Evolutionary conservation across 768 basidiomycete species (phyloP), one percentile per base, ranked within the genome.

Genomic region (Pholiota molesta): DNA sequence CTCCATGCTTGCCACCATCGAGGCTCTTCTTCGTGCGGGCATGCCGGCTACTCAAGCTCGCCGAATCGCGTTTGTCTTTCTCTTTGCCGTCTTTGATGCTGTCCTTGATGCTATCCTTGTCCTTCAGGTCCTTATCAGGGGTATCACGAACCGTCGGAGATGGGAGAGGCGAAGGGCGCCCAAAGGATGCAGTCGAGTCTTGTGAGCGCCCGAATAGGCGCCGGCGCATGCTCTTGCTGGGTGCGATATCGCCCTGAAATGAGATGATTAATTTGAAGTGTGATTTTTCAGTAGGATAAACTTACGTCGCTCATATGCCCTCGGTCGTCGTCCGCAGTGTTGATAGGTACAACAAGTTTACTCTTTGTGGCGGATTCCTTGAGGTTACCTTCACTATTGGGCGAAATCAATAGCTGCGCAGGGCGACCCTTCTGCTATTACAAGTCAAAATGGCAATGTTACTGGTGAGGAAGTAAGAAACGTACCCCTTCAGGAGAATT

Each of bases 301-400:
- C 85, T 57, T 65, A 91, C 92, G 71, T 94, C 92, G 71, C 91
- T 92, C 73, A 89, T 76, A 51, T 68, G 77, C 73, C 68, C 85
- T 70, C 62, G 66, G 31, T 80, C 78, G 19, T 91, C 89, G 13
- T 87, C 87, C 4, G 81, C 80, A 5, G 70, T 75, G 26, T 75
- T 77, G 31, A 62, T 71, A 5, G 66, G 67, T 31, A 71, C 70
- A 23, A 75, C 73, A 6, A 71, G 65, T 13, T 75, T 71, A 21
- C 74, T 82, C 1, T 73, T 75, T n/a, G 23, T 8, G 10, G 73
- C 75, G 13, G 77, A 64, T 19, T 68, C 73, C 42, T 80, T 81
- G 19, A 90, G 73, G 7, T 82, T 82, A 17, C 82, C 75, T 62
- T 90, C 90, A 61, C 59, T 60, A 19, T 86, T 89, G 0, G 89